Evolutionary conservation across 2,329 filamentous ascomycete species (phyloP).

Genomic region (Alternaria sp.): DNA sequence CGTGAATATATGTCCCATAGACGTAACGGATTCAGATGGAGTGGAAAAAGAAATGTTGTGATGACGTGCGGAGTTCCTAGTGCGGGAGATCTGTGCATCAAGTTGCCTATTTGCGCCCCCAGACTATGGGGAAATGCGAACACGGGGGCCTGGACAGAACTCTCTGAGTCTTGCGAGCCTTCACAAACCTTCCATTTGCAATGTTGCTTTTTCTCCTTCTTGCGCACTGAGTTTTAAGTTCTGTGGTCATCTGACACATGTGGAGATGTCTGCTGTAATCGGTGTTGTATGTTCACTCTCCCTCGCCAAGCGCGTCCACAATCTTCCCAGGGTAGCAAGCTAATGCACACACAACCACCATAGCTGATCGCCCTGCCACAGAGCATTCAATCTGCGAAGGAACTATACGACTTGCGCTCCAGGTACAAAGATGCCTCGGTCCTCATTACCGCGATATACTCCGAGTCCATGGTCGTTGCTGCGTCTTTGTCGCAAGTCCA

Average conservation of each 20-base stretch:
- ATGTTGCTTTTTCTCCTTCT: neutral
- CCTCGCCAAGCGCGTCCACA: neutral
- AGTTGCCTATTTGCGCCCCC: slow-evolving; percentile 3
- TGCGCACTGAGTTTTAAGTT: neutral
- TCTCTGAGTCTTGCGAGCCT: neutral
- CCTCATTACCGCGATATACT: slow-evolving; percentile 46
- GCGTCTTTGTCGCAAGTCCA: slow-evolving; percentile 47
- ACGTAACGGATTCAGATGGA: neutral
- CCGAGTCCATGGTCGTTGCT: slow-evolving; percentile 47
- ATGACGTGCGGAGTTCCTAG: neutral
- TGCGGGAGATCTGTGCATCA: slow-evolving; percentile 19
- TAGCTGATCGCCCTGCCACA: slow-evolving; percentile 37
- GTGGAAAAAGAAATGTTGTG: neutral
- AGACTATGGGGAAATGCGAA: neutral
- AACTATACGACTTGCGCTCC: slow-evolving; percentile 41
- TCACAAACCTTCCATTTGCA: neutral
- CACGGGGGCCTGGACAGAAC: slow-evolving; percentile 2
- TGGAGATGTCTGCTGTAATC: slow-evolving; percentile 19
- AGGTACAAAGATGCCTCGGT: slow-evolving; percentile 44
- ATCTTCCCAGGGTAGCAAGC: slow-evolving; percentile 10
- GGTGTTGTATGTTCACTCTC: slow-evolving; percentile 17
- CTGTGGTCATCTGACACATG: neutral
- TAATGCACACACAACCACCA: slow-evolving; percentile 7
- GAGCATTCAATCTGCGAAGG: slow-evolving; percentile 43
- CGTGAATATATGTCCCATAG: neutral